Conservation (phyloP, 306 rosid genomes). For the Dalbergia oliveri region DNA sequence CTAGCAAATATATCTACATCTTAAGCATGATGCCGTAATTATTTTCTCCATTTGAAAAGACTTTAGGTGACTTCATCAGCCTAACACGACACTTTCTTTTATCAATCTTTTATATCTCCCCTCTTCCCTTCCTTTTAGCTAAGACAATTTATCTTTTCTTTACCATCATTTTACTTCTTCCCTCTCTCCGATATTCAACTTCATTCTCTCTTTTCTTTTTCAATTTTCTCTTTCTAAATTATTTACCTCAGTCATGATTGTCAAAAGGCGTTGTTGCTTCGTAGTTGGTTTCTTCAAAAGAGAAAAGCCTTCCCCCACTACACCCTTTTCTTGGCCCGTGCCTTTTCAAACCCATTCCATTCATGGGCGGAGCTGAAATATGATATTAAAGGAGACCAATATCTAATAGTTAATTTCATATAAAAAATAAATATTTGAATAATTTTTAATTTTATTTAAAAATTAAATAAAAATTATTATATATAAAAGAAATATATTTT, state of each 20-base stretch:
- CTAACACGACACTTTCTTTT: slow-evolving; percentile 39
- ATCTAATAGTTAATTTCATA: no score
- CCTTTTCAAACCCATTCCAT: slow-evolving; percentile 54
- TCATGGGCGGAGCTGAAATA: no score
- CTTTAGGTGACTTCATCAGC: slow-evolving; percentile 58
- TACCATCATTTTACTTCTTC: slow-evolving; percentile 53
- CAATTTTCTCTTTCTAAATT: slow-evolving; percentile 36
- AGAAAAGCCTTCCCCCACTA: slow-evolving; percentile 57
- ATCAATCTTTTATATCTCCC: slow-evolving; percentile 37
- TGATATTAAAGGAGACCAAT: no score
- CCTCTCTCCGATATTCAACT: slow-evolving; percentile 52
- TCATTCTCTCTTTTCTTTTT: neutral
- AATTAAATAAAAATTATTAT: no score
- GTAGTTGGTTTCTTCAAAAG: slow-evolving; percentile 70
- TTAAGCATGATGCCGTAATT: slow-evolving; percentile 63
- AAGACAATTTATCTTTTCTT: slow-evolving; percentile 35
- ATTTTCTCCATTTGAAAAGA: slow-evolving; percentile 58
- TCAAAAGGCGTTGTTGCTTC: slow-evolving; percentile 76
- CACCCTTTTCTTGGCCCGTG: slow-evolving; percentile 24
- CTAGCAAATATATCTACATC: slow-evolving; percentile 29
- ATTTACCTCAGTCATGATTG: slow-evolving; percentile 61
- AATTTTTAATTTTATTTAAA: no score
- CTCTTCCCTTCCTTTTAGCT: slow-evolving; percentile 37
- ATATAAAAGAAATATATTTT: no score
- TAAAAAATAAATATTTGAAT: no score